Base-by-base conservation (phyloP, 768 basidiomycete species). In the Cystobasidium tubakii region DNA sequence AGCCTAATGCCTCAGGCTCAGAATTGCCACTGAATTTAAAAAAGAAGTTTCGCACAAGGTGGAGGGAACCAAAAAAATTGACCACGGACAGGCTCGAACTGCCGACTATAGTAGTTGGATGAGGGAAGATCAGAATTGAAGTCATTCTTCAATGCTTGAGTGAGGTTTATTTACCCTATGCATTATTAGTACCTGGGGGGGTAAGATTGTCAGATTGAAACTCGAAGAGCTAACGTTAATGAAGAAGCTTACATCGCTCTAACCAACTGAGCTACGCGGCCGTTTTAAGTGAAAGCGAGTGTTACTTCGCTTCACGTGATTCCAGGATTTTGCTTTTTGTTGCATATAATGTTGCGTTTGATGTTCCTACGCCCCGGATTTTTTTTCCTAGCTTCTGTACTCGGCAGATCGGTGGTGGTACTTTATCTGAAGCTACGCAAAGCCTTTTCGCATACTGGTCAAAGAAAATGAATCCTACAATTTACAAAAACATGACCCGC, bases 191-290 rank as follows among this genome's bases (percentile, higher is more conserved):
- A 50, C 46, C 46, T 50, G n/a, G 46, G 21, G 12, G 46, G 21
- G 21, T 6, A 50, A n/a, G 46, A n/a, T 4, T 17, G 46, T 50
- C 12, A 50, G 46, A 7, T 7, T 42, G 7, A 7, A 17, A 42
- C 17, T 42, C 42, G 46, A 50, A 6, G 46, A 50, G 46, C 27
- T 60, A 29, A 60, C 6, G 57, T 6, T 31, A 27, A 29, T 60
- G 33, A 39, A 15, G 39, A 39, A 15, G 13, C 25, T 27, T 31
- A 60, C 57, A 60, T 60, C 57, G 57, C 57, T 60, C 57, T 60
- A 60, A 60, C 57, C 57, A 60, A 60, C 57, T 60, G 57, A 60
- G 57, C 57, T 60, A 60, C 33, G 57, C 57, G 57, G 57, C 57
- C 57, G 57, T 29, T 29, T 29, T 54, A n/a, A n/a, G 53, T 9